These are phyloP conservation scores for Alloteropsis angusta DNA, from an alignment of 202 grass and related monocot genomes.

Conservation along the genomic window DNA sequence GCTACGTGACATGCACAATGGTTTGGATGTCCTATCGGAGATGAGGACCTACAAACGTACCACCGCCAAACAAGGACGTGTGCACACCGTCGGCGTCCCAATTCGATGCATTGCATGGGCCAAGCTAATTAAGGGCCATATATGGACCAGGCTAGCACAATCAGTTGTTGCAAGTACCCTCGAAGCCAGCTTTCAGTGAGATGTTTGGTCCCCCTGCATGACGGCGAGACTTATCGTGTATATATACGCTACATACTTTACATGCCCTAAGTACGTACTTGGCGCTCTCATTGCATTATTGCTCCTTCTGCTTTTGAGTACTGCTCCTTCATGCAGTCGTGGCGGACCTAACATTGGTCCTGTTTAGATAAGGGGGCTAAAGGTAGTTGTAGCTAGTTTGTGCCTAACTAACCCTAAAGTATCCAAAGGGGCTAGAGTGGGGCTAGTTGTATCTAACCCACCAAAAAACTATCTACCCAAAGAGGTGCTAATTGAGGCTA, in stretches of 20 bases:
- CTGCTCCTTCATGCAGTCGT: no score
- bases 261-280: neutral
- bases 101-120: neutral
- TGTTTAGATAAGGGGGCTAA: no score
- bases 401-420: no score
- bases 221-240: neutral
- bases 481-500: no score
- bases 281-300: neutral
- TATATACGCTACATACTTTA: neutral
- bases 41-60: neutral
- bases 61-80: neutral
- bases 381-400: no score
- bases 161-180: neutral
- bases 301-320: neutral
- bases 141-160: neutral
- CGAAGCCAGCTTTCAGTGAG: slow-evolving; percentile 3
- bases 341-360: no score
- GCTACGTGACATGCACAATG: neutral
- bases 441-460: no score
- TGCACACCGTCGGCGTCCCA: neutral
- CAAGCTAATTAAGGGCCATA: neutral
- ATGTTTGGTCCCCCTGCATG: neutral
- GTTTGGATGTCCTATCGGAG: neutral
- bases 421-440: no score
- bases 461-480: no score